Evolutionary conservation across 2,329 filamentous ascomycete species (phyloP), one percentile per base, ranked within the genome.

Genomic region (Lizonia empirigonia): DNA sequence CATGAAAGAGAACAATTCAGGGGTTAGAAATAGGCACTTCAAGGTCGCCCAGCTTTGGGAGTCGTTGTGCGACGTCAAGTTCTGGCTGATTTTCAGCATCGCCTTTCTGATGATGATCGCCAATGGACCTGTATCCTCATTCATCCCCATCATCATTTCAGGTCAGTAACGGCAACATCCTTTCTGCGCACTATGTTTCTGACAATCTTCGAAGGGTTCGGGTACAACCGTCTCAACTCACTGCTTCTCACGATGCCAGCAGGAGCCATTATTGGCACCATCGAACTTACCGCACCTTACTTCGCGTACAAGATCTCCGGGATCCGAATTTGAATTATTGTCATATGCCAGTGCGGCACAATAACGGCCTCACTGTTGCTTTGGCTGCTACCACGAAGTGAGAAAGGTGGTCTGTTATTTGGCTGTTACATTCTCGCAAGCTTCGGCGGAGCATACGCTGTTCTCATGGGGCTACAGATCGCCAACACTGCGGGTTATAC

Each of bases 1-100:
- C 0, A 82, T 92, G 12, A 81, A 88, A 0, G 79, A 83, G 30
- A 92, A 92, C 63, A 86, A 91, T 69, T 89, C 88, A 42, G 89
- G 89, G 0, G 85, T 88, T 7, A 85, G 85, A 2, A 87, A 84
- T 53, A 84, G 83, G 48, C 80, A 87, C 55, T 88, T 88, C 71
- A 87, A 87, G 55, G 76, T 80, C 72, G 77, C 80, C 10, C 89
- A 93, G 53, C 77, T 87, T 1, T 74, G 80, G 15, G 82, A 85
- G 58, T 78, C 81, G 0, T 63, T 85, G 3, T 46, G 72, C 10
- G 83, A 85, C 55, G 79, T 81, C 3, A 76, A 82, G 68, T 81
- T 82, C 3, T 85, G 82, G 83, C 33, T 67, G 18, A 52, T 68
- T 32, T 65, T 67, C 45, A 50, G 58, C 23, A 67, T 59, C 8